Conservation (phyloP, 495 filamentous ascomycete species). For the Pseudevernia furfuracea region DNA sequence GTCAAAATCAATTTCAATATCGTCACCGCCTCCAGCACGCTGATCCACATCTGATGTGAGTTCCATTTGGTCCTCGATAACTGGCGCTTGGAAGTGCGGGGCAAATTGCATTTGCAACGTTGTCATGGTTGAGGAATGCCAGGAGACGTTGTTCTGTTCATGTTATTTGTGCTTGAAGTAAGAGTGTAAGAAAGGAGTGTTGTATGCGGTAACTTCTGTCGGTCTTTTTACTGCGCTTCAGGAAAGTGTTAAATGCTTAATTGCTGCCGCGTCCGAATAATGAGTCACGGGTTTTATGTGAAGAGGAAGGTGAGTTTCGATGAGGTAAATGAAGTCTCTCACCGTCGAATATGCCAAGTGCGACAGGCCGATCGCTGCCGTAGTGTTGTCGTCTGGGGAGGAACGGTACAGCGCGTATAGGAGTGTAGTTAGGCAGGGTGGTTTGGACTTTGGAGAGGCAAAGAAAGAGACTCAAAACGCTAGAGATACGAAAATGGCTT, state of each 20-base stretch:
- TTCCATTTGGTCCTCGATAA: conserved; percentile 46
- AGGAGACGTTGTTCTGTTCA: neutral
- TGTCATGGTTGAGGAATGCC: conserved; percentile 14
- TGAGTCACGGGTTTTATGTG: neutral
- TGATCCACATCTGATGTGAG: conserved; percentile 36
- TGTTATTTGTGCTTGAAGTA: neutral
- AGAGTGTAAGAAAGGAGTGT: neutral
- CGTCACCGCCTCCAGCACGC: conserved; percentile 43
- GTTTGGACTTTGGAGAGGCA: neutral
- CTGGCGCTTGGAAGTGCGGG: conserved; percentile 8
- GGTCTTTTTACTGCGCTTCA: neutral
- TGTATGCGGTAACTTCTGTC: neutral
- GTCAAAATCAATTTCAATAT: conserved; percentile 72
- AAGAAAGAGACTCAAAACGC: neutral
- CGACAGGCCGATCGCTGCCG: neutral
- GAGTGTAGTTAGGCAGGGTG: neutral
- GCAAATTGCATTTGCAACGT: conserved; percentile 12
- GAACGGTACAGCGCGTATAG: neutral
- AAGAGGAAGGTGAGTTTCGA: no score
- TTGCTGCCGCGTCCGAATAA: neutral
- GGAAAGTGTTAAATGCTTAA: no score
- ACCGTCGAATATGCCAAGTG: neutral
- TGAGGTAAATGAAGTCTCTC: neutral
- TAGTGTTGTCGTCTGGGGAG: neutral
- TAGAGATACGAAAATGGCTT: neutral